Evolutionary conservation across 2,329 filamentous ascomycete genomes (phyloP).

Genomic region (Fusarium sp.): DNA sequence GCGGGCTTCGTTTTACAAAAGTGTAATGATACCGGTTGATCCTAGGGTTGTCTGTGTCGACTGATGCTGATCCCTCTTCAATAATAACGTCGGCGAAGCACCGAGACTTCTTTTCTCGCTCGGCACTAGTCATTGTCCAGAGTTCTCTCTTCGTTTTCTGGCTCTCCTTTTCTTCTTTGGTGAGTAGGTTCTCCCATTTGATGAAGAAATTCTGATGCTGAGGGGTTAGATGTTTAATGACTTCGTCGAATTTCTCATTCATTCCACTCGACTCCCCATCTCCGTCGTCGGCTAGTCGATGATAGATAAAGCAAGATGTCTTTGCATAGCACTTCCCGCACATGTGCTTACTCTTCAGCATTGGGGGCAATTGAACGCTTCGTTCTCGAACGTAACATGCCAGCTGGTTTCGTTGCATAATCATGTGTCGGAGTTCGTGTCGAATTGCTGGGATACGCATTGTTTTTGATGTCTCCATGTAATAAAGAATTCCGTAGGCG

Average conservation of each 20-base stretch:
- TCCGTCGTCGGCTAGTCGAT: conserved; percentile 89
- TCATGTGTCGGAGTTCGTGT: conserved; percentile 94
- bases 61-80: conserved; percentile 80
- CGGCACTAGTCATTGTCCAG: conserved; percentile 94
- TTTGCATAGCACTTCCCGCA: conserved; percentile 94
- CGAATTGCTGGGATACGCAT: conserved; percentile 88
- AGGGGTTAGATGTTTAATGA: conserved; percentile 82
- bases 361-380: conserved; percentile 83
- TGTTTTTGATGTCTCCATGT: conserved; percentile 91
- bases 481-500: conserved; percentile 91
- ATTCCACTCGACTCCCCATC: conserved; percentile 86
- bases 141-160: conserved; percentile 90
- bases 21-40: conserved; percentile 94
- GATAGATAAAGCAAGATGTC: conserved; percentile 91
- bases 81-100: conserved; percentile 93
- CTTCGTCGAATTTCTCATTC: conserved; percentile 84
- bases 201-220: conserved; percentile 87
- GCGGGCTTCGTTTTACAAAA: conserved; percentile 78
- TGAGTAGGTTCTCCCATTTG: conserved; percentile 94
- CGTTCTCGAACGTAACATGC: conserved; percentile 88
- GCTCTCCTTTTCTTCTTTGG: conserved; percentile 92
- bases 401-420: conserved; percentile 93
- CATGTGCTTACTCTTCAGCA: conserved; percentile 85
- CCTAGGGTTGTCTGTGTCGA: conserved; percentile 79
- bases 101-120: conserved; percentile 88